Conservation (phyloP, 2,329 filamentous ascomycete genomes). For the Cordyceps javanica region DNA sequence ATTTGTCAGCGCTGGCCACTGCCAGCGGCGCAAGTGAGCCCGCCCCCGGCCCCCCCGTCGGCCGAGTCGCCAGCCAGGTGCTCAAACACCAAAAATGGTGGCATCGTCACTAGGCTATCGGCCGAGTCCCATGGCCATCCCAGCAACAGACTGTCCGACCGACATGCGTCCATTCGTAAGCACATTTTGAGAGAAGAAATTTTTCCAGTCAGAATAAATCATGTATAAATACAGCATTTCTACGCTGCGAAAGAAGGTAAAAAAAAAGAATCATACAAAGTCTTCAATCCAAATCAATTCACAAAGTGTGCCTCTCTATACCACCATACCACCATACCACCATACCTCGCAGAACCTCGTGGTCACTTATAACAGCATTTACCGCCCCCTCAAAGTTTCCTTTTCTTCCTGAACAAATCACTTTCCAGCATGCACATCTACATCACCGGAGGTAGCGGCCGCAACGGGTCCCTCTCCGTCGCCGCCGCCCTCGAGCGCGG, state of each 20-base stretch:
- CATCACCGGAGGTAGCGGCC: slow-evolving; percentile 40
- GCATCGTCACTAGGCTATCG: not conserved
- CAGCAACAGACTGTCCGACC: slow-evolving; percentile 5
- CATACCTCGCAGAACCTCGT: no score
- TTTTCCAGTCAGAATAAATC: not conserved
- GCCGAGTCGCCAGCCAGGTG: not conserved
- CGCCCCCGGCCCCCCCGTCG: not conserved
- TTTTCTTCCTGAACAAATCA: not conserved
- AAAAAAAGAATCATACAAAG: no score
- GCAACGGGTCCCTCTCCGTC: slow-evolving; percentile 38
- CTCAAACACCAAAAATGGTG: not conserved
- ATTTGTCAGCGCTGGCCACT: not conserved
- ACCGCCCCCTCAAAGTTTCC: not conserved
- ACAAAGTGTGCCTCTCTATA: not conserved
- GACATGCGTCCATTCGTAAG: slow-evolving; percentile 1
- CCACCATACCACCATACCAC: not conserved
- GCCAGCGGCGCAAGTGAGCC: not conserved
- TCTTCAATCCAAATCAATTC: not conserved
- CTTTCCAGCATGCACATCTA: slow-evolving; percentile 35
- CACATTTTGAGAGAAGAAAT: not conserved
- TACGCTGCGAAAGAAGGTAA: not conserved
- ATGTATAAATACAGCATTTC: not conserved
- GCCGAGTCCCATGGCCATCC: slow-evolving; percentile 1
- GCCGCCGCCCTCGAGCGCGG: slow-evolving; percentile 30
- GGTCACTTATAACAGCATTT: not conserved